A percentile compares a stretch with the other conserved stretches of the same genome.
Evolutionary conservation across 2,329 filamentous ascomycete species (phyloP).

Genomic region (Fusarium neocosmosporiellum): DNA sequence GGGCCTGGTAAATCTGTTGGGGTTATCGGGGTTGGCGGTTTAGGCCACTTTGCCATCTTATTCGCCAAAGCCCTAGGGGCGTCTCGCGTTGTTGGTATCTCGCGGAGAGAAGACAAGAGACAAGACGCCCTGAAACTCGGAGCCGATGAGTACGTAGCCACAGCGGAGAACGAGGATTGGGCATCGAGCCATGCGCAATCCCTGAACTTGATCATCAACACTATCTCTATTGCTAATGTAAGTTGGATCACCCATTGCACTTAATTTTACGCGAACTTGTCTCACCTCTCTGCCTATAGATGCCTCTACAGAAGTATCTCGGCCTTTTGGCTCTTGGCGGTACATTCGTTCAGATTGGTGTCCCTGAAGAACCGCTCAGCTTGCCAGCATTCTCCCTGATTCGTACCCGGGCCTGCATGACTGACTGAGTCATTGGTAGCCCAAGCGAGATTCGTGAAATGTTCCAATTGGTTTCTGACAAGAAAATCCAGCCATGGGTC

Average conservation of each 20-base stretch:
- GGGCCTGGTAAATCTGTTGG: slow-evolving; percentile 76
- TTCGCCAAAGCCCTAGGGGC: background rate
- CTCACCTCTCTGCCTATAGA: slow-evolving; percentile 43
- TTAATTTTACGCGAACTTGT: background rate
- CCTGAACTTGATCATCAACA: slow-evolving; percentile 70
- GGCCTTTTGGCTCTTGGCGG: slow-evolving; percentile 68
- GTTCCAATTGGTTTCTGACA: slow-evolving; percentile 66
- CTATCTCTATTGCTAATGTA: slow-evolving; percentile 55
- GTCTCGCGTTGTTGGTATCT: slow-evolving; percentile 57
- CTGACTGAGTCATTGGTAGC: slow-evolving; percentile 59
- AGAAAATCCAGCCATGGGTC: slow-evolving; percentile 67
- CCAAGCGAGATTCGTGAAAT: slow-evolving; percentile 70
- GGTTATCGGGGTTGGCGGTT: slow-evolving; percentile 74
- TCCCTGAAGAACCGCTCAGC: slow-evolving; percentile 32
- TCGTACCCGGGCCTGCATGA: slow-evolving; percentile 61
- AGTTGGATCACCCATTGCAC: background rate
- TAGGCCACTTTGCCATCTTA: slow-evolving; percentile 68
- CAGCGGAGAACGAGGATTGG: slow-evolving; percentile 65
- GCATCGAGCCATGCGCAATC: slow-evolving; percentile 59
- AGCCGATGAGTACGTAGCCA: slow-evolving; percentile 61
- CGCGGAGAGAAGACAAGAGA: slow-evolving; percentile 62
- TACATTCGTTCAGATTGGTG: slow-evolving; percentile 72
- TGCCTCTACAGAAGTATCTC: slow-evolving; percentile 73
- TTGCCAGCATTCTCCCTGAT: slow-evolving; percentile 55
- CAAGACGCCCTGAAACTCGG: slow-evolving; percentile 68